These are phyloP conservation scores for Pseudogymnoascus sp. DNA, from an alignment of 2,329 filamentous ascomycete genomes.

Conservation along the genomic window DNA sequence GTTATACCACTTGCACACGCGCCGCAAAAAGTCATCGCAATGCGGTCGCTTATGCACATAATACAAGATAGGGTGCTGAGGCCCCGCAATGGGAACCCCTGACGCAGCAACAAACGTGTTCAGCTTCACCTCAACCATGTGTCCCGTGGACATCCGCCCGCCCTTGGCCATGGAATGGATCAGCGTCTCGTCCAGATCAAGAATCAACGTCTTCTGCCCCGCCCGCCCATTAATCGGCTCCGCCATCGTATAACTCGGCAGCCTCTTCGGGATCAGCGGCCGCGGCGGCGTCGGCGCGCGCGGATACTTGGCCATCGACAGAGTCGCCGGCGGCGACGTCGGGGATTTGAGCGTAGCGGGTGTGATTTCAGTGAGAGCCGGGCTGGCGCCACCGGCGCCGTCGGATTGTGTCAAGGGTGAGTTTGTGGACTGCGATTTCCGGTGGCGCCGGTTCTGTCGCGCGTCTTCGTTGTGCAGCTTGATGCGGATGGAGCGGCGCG, in stretches of 20 bases:
- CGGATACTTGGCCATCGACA: constrained; percentile 77
- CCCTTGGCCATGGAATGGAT: constrained; percentile 98
- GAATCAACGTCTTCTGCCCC: constrained; percentile 84
- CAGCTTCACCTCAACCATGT: constrained; percentile 97
- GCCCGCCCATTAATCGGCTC: constrained; percentile 44
- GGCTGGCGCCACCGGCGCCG: constrained; percentile 30
- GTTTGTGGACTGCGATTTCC: constrained; percentile 46
- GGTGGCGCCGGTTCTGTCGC: constrained; percentile 64
- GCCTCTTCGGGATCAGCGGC: constrained; percentile 79
- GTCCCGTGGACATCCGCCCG: constrained; percentile 87
- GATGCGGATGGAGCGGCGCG: constrained; percentile 78
- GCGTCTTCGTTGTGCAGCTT: constrained; percentile 79
- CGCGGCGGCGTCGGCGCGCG: constrained; percentile 82
- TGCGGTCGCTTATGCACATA: constrained; percentile 97
- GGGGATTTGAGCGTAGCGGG: constrained; percentile 85
- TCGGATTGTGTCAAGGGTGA: constrained; percentile 38
- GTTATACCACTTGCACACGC: constrained; percentile 95
- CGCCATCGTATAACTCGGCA: constrained; percentile 70
- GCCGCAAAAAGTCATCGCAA: constrained; percentile 92
- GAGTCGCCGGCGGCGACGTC: constrained; percentile 65
- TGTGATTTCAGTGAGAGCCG: constrained; percentile 48
- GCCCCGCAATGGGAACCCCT: constrained; percentile 60
- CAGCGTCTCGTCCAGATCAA: constrained; percentile 93
- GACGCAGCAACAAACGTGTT: constrained; percentile 63
- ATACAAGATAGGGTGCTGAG: constrained; percentile 93